phyloP scores from a whole-genome alignment of 2,329 filamentous ascomycete genomes.

The Colletotrichum cordylinicola region DNA sequence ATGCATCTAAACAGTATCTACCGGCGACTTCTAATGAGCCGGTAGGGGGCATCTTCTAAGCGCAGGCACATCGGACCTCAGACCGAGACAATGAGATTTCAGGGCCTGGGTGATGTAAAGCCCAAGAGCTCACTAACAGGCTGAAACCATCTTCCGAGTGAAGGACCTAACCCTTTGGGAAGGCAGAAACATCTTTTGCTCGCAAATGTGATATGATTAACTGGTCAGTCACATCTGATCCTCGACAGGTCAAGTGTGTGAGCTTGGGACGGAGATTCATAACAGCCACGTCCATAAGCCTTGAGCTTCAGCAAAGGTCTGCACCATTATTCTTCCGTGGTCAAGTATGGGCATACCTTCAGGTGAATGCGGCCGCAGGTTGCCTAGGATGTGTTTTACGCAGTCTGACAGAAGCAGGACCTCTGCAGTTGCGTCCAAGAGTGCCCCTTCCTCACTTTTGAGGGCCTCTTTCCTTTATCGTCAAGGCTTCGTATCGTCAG shows the following conservation, averaged over 20 bases:
- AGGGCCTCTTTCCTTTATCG: background rate
- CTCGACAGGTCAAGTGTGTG: background rate
- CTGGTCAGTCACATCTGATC: background rate
- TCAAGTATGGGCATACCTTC: background rate
- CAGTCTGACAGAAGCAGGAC: background rate
- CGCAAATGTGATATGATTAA: background rate
- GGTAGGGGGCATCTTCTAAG: background rate
- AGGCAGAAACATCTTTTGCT: background rate
- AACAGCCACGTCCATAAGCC: background rate
- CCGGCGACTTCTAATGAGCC: background rate
- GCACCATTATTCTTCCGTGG: background rate
- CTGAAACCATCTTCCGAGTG: background rate
- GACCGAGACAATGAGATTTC: background rate
- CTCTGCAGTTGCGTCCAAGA: background rate
- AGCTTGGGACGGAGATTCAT: background rate
- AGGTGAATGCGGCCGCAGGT: background rate
- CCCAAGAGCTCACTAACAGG: background rate
- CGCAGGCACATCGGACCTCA: background rate
- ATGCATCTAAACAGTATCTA: background rate
- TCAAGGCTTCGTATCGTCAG: background rate
- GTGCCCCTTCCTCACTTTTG: background rate
- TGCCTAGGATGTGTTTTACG: background rate
- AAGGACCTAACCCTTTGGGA: background rate
- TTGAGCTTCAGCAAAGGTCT: background rate
- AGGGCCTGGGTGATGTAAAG: background rate